Evolutionary conservation across 768 basidiomycete species (phyloP), one percentile per base, ranked within the genome.

Genomic region (Mycena vitilis): DNA sequence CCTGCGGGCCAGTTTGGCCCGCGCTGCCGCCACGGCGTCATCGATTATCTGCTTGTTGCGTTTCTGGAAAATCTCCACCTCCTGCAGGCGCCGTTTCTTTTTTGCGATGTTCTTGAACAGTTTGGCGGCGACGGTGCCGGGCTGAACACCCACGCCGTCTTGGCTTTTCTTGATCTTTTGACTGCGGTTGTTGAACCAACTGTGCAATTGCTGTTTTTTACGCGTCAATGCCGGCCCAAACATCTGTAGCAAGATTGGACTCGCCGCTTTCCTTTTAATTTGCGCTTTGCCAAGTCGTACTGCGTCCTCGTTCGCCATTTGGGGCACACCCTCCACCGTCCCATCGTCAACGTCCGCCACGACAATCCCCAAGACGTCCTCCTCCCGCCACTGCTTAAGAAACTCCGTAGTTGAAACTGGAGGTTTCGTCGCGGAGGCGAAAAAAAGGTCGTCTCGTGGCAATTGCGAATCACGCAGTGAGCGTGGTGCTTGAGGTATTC

Each of bases 51-150:
- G 11, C 36, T n/a, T 20, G 55, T 65, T 37, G 11, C 55, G 44
- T 37, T 65, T 47, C 37, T 65, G 63, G 22, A 34, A 65, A 15
- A 65, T 58, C 16, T 65, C 63, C 30, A 65, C 34, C 38, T 59
- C 22, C 15, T 65, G 64, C 25, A 49, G 15, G 18, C 38, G n/a
- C 11, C 64, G 64, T 1, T 9, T 23, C 9, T n/a, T 40, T n/a
- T 52, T 59, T 1, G 7, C 8, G 3, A 49, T 2, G 8, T 7
- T 18, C 25, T 52, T 58, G 57, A 65, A 65, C 0, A 65, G 30
- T 11, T 5, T 5, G 2, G 22, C 51, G 0, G 64, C 56, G 1
- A 65, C 22, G 23, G 2, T 25, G 9, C 63, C 63, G 2, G 54
- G 22, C 11, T 48, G 40, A 2, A 13, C 10, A 12, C 7, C 7